Percentiles rank a stretch among this genome's conserved stretches.
phyloP scores from a whole-genome alignment of 2,329 filamentous ascomycete species.

The Fusarium tjaetaba region DNA sequence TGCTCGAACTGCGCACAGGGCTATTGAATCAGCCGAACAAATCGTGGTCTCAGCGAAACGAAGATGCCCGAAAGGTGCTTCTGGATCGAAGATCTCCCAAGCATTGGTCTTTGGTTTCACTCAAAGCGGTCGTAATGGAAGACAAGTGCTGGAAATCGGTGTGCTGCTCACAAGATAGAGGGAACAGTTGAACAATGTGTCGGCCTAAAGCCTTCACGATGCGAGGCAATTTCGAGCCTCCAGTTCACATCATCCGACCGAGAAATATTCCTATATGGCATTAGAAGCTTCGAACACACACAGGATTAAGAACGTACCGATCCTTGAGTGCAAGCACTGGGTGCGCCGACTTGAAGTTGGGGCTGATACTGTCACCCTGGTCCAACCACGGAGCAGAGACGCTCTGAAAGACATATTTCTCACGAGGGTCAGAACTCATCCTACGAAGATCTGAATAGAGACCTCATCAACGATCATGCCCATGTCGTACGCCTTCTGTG shows the following conservation, averaged over 20 bases:
- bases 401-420: slow-evolving; percentile 61
- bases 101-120: background rate
- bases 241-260: slow-evolving; percentile 74
- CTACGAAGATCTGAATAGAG: slow-evolving; percentile 81
- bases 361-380: slow-evolving; percentile 51
- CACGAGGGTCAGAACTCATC: slow-evolving; percentile 69
- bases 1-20: slow-evolving; percentile 52
- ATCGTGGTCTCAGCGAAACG: slow-evolving; percentile 73
- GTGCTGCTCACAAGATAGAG: slow-evolving; percentile 66
- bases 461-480: slow-evolving; percentile 74
- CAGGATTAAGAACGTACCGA: slow-evolving; percentile 47
- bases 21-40: slow-evolving; percentile 66
- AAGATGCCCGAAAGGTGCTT: slow-evolving; percentile 70
- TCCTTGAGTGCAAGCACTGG: slow-evolving; percentile 72
- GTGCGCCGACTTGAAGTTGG: slow-evolving; percentile 69
- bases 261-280: slow-evolving; percentile 57
- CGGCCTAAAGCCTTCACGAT: slow-evolving; percentile 62
- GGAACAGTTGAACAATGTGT: slow-evolving; percentile 48
- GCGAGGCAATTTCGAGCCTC: slow-evolving; percentile 76
- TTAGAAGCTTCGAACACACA: slow-evolving; percentile 5
- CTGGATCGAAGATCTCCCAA: slow-evolving; percentile 56
- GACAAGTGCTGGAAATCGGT: slow-evolving; percentile 74
- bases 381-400: slow-evolving; percentile 60
- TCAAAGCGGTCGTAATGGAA: slow-evolving; percentile 78
- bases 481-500: slow-evolving; percentile 69